These are phyloP conservation scores for Pichia heedii DNA, from an alignment of 805 yeast genomes.

Conservation along the genomic window DNA sequence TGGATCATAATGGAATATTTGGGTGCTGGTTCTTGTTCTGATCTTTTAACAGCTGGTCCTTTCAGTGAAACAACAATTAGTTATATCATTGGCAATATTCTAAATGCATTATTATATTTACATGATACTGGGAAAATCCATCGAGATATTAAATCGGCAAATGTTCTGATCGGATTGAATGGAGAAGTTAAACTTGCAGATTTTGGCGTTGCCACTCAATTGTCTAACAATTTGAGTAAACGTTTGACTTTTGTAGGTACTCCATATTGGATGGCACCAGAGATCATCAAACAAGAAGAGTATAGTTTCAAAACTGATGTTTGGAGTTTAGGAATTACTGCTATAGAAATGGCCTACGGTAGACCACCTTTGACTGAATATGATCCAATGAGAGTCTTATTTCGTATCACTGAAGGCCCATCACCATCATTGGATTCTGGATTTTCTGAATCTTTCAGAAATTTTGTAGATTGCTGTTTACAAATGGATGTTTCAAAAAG, in stretches of 20 bases:
- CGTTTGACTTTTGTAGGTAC: slow-evolving; percentile 49
- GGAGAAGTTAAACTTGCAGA: slow-evolving; percentile 88
- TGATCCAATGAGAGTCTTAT: slow-evolving; percentile 48
- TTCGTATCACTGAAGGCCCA: slow-evolving; percentile 38
- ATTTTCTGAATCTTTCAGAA: slow-evolving; percentile 40
- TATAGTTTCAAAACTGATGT: slow-evolving; percentile 67
- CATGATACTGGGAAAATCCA: slow-evolving; percentile 76
- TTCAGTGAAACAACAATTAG: slow-evolving; percentile 49
- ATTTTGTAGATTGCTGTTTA: slow-evolving; percentile 63
- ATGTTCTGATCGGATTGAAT: slow-evolving; percentile 57
- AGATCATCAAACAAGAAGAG: slow-evolving; percentile 43
- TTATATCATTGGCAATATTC: slow-evolving; percentile 43
- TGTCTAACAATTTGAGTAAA: slow-evolving; percentile 45
- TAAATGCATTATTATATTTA: slow-evolving; percentile 54
- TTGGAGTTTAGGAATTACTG: slow-evolving; percentile 76
- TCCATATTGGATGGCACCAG: slow-evolving; percentile 60
- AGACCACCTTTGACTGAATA: slow-evolving; percentile 57
- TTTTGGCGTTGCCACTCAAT: slow-evolving; percentile 89
- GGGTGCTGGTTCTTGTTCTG: slow-evolving; percentile 72
- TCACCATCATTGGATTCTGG: slow-evolving; percentile 35
- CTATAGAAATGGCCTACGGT: slow-evolving; percentile 62
- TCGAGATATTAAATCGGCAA: slow-evolving; percentile 91
- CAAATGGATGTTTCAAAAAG: slow-evolving; percentile 60
- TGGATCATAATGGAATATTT: slow-evolving; percentile 79
- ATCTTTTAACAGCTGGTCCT: slow-evolving; percentile 51